Percentiles rank a stretch among this genome's conserved stretches.
Evolutionary conservation across 225 moss, liverwort and hornwort species (phyloP).

Genomic region (Sphagnum tenellum): DNA sequence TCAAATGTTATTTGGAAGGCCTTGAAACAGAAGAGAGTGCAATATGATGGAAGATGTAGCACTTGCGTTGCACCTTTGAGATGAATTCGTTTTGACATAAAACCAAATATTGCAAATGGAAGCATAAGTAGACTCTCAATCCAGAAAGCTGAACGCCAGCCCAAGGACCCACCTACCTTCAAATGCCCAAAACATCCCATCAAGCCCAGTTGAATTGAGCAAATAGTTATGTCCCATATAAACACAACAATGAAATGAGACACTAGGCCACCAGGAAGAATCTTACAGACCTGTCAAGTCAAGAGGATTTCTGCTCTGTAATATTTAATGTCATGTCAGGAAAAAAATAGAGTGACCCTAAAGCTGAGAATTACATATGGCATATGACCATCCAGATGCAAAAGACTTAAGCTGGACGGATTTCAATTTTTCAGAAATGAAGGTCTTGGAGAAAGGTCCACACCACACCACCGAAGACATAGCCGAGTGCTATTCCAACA

Average conservation of each 20-base stretch:
- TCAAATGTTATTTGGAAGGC: no score
- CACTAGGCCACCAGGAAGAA: no score
- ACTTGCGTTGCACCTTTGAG: constrained; percentile 34
- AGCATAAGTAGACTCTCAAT: constrained; percentile 80
- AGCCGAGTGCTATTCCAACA: constrained; percentile 78
- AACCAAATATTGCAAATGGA: constrained; percentile 80
- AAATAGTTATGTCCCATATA: no score
- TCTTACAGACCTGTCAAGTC: no score
- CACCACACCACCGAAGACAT: constrained; percentile 84
- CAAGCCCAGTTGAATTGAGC: no score
- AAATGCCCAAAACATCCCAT: constrained; percentile 1
- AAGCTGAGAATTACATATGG: background rate
- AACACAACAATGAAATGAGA: no score
- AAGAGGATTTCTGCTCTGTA: background rate
- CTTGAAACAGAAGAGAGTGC: no score
- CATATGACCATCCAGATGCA: background rate
- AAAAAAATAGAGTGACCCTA: background rate
- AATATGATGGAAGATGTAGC: constrained; percentile 2
- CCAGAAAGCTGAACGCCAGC: constrained; percentile 86
- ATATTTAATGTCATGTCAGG: background rate
- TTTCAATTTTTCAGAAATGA: no score
- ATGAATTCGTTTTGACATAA: constrained; percentile 57
- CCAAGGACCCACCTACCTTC: constrained; percentile 53
- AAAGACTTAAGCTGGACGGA: no score
- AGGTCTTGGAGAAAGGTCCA: background rate